Conservation (phyloP, 2,329 filamentous ascomycete species). For the Hawksworthiomyces lignivorus region DNA sequence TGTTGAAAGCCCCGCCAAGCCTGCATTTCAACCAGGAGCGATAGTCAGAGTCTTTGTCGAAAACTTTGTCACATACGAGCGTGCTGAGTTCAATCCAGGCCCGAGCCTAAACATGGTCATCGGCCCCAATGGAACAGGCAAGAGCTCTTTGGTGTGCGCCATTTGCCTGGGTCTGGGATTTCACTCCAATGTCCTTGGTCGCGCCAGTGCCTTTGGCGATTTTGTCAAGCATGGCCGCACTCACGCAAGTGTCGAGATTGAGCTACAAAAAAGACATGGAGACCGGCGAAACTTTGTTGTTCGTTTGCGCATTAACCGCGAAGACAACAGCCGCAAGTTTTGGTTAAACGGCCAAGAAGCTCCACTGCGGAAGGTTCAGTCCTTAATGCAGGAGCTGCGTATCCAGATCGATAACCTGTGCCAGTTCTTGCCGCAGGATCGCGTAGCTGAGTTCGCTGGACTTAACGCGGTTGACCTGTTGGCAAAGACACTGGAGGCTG, state of each 20-base stretch:
- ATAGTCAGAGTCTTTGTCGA: constrained; percentile 79
- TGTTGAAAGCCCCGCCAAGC: constrained; percentile 9
- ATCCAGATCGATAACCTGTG: constrained; percentile 98
- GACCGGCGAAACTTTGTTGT: constrained; percentile 64
- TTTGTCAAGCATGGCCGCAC: constrained; percentile 86
- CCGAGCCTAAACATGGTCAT: constrained; percentile 98
- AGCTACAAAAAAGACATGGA: constrained; percentile 59
- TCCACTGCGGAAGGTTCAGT: constrained; percentile 56
- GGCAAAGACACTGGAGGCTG: constrained; percentile 78
- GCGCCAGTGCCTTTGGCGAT: constrained; percentile 75
- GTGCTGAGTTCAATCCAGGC: constrained; percentile 83
- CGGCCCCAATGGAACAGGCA: constrained; percentile 96
- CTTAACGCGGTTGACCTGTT: constrained; percentile 76
- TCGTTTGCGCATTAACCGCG: constrained; percentile 66
- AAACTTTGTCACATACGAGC: constrained; percentile 93
- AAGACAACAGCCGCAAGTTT: constrained; percentile 76
- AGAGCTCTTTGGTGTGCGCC: constrained; percentile 93
- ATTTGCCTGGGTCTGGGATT: constrained; percentile 91
- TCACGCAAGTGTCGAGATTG: constrained; percentile 80
- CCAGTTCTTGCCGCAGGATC: constrained; percentile 93
- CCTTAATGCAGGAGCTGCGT: constrained; percentile 61
- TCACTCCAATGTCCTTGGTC: constrained; percentile 71
- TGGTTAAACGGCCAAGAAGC: constrained; percentile 61
- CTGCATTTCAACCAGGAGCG: constrained; percentile 62
- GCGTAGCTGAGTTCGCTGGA: constrained; percentile 86